Conservation (phyloP, 371 early-diverging fungal genomes). For the Mortierella sp. region DNA sequence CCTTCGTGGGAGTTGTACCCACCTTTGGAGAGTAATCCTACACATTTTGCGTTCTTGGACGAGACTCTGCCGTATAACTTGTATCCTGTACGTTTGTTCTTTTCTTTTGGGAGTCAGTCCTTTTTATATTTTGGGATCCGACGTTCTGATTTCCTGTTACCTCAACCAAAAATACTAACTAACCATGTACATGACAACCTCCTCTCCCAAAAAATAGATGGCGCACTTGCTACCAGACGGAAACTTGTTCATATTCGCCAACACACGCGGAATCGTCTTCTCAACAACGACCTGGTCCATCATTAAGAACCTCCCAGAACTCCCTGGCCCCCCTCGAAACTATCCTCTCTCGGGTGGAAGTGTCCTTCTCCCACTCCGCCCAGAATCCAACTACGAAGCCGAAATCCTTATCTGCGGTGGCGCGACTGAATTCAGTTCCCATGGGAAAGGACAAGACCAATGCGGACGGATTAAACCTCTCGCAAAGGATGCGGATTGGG, state of each 20-base stretch:
- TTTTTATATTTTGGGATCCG: not conserved
- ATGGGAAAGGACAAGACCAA: slow-evolving; percentile 32
- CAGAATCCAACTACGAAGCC: slow-evolving; percentile 60
- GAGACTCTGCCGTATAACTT: slow-evolving; percentile 76
- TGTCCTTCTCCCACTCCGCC: slow-evolving; percentile 63
- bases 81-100: slow-evolving; percentile 55
- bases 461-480: slow-evolving; percentile 60
- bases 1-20: slow-evolving; percentile 64
- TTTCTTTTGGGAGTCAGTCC: too few relatives aligned
- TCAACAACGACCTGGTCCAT: slow-evolving; percentile 64
- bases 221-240: slow-evolving; percentile 68
- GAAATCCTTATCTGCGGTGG: slow-evolving; percentile 66
- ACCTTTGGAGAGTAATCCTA: slow-evolving; percentile 38
- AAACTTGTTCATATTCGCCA: slow-evolving; percentile 71
- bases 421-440: slow-evolving; percentile 35
- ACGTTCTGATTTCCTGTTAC: not conserved
- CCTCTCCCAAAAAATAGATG: too few relatives aligned
- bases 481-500: slow-evolving; percentile 48
- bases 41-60: slow-evolving; percentile 64
- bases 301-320: slow-evolving; percentile 65
- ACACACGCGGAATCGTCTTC: slow-evolving; percentile 65
- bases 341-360: slow-evolving; percentile 76
- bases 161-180: not conserved
- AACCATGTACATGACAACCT: too few relatives aligned
- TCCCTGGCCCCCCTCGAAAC: slow-evolving; percentile 70